Base-by-base conservation (phyloP, 2,329 filamentous ascomycete species). In the Microdochium nivale region DNA sequence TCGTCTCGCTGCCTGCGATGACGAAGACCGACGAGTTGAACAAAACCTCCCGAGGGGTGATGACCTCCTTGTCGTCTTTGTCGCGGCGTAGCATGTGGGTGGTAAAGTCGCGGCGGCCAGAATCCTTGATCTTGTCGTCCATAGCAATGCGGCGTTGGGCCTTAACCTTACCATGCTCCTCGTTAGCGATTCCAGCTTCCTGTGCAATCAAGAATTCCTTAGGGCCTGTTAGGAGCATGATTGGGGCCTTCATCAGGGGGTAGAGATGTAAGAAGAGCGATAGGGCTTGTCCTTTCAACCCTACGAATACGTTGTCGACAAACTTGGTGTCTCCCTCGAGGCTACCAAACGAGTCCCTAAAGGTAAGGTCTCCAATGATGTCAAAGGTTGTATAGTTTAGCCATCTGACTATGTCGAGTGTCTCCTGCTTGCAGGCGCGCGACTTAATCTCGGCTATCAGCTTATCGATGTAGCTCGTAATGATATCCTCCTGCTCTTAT, bases 341-440 rank as follows among this genome's bases (percentile, higher is more conserved):
- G 51, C 63, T 66, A 13, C 62, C 64, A 53, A 74, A 74, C 3
- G 70, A 65, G 44, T 71, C 64, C 2, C 71, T 73, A 56, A 77
- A 77, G 0, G 70, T 67, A 13, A 78, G 65, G 57, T 76, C 73
- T 25, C 57, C 56, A 19, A 30, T 30, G 11, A 30, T 30, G 27
- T 30, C 27, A 30, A 30, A 30, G 27, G 27, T 30, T 30, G 27
- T 53, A 58, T 57, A 61, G 40, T 60, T 53, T 10, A 57, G 46
- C 53, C 55, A 58, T 27, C 53, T 33, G 11, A 55, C 51, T 11
- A 59, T 53, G 43, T 61, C 54, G 19, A 62, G 25, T 16, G 53
- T 53, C 10, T 23, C 40, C 9, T n/a, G 24, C 13, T 16, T 11
- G n/a, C 43, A 43, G 9, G 47, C 44, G 3, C 25, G 25, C 3